These are phyloP conservation scores for Papilionanthe hybrid DNA, from an alignment of 116 monocot genomes.

Conservation along the genomic window DNA sequence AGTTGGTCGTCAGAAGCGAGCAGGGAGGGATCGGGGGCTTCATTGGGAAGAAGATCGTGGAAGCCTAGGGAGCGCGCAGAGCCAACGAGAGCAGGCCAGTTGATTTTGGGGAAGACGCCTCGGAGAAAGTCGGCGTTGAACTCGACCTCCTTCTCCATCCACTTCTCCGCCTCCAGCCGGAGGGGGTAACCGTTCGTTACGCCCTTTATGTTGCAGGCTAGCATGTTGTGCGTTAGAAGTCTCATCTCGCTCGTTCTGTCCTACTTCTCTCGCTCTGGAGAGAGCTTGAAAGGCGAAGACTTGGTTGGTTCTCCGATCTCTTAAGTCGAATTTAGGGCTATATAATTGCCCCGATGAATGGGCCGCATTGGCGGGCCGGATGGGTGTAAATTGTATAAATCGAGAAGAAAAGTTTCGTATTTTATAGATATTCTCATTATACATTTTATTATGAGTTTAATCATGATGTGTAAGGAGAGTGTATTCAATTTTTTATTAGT, in stretches of 20 bases:
- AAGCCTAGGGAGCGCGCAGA: slow-evolving; percentile 15
- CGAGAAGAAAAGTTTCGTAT: too few relatives aligned
- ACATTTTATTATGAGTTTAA: too few relatives aligned
- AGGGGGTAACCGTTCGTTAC: slow-evolving; percentile 27
- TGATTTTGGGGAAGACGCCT: slow-evolving; percentile 23
- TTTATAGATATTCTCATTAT: too few relatives aligned
- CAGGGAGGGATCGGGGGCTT: background rate
- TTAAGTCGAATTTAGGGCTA: background rate
- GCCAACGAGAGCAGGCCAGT: slow-evolving; percentile 17
- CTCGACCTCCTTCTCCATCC: slow-evolving; percentile 17
- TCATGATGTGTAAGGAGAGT: too few relatives aligned
- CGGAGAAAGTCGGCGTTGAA: slow-evolving; percentile 28
- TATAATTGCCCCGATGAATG: background rate
- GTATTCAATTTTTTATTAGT: too few relatives aligned
- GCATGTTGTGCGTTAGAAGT: slow-evolving; percentile 30
- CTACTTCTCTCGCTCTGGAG: background rate
- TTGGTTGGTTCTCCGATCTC: background rate
- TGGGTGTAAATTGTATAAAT: background rate
- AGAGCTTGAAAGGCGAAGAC: background rate
- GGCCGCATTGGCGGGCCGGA: background rate
- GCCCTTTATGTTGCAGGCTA: slow-evolving; percentile 28
- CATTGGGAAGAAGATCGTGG: slow-evolving; percentile 16
- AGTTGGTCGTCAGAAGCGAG: slow-evolving; percentile 10
- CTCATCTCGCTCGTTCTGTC: slow-evolving; percentile 12
- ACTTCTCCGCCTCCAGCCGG: slow-evolving; percentile 13